Evolutionary conservation across 2,329 filamentous ascomycete species (phyloP).

Genomic region (Penicillium griseofulvum): DNA sequence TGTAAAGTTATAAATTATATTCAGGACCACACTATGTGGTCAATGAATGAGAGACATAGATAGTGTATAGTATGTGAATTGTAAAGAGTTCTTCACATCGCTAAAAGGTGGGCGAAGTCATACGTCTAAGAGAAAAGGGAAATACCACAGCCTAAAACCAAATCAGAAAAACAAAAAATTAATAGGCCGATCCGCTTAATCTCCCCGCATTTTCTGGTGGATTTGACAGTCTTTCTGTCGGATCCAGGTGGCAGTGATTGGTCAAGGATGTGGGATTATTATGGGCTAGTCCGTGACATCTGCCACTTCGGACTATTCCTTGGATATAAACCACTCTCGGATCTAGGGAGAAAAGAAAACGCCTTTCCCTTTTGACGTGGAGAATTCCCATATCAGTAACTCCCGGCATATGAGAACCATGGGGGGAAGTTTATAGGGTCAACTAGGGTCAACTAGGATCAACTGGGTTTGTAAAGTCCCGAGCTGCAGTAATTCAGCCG

Average conservation of each 20-base stretch:
- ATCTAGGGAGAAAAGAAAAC: neutral
- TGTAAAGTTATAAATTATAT: slow-evolving; percentile 5
- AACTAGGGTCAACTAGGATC: neutral
- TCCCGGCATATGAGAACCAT: slow-evolving; percentile 12
- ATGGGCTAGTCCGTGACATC: neutral
- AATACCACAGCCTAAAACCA: neutral
- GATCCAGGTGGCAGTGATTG: neutral
- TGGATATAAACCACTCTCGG: neutral
- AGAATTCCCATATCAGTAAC: slow-evolving; percentile 1
- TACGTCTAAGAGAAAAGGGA: neutral
- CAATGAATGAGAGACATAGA: slow-evolving; percentile 2
- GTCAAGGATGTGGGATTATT: neutral
- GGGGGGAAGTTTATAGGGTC: neutral
- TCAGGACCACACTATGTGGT: slow-evolving; percentile 15
- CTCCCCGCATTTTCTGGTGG: slow-evolving; percentile 20
- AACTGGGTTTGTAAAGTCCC: neutral
- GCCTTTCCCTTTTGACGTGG: neutral
- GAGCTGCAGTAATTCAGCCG: slow-evolving; percentile 4
- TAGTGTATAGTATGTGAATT: neutral
- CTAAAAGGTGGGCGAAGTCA: neutral
- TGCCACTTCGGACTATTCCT: neutral
- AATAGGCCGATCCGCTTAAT: slow-evolving; percentile 18
- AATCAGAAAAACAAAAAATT: neutral
- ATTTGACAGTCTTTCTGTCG: neutral
- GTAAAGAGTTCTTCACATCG: neutral